Base-by-base conservation (phyloP, 805 yeast genomes). In the Ogataea angusta region DNA sequence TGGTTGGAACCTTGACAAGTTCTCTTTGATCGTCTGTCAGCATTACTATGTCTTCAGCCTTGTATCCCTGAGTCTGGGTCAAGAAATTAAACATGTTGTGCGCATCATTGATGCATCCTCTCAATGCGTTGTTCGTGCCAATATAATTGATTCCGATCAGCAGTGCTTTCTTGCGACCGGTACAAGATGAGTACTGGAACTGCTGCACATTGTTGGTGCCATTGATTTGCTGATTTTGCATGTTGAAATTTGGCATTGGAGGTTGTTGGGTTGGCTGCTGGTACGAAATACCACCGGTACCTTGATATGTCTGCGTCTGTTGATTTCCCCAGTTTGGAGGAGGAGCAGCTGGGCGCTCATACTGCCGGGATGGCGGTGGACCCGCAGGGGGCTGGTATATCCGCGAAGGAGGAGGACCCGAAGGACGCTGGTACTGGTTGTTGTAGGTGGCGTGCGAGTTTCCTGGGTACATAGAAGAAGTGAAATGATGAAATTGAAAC, bases 51-150 rank as follows among this genome's bases (percentile, higher is more conserved):
- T 79, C 78, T 46, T 75, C 76, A 23, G 66, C 64, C 8, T 50
- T 48, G 53, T 75, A 80, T 0, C 84, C 84, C 43, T 68, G 67
- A 22, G 60, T 45, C 17, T 54, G 39, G 15, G 67, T 56, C 42
- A 64, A 43, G 41, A 57, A 62, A 31, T 53, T 51, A 37, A 61
- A 66, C 69, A 76, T 74, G 62, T 75, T 76, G 36, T 70, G 62
- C 13, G 72, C 87, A 61, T 86, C 95, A 55, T 87, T 87, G 55
- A 87, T 82, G 60, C 95, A 86, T 1, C 95, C 95, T 31, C 79
- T 68, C 34, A 87, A 64, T 46, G 70, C 75, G 54, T 77, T 81
- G 35, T 59, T 61, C 3, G 82, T 64, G 6, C 89, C 89, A 45
- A 76, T 68, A 62, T 87, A 87, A 64, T 87, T 87, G 59, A 83